Evolutionary conservation across 2,329 filamentous ascomycete species (phyloP), one percentile per base, ranked within the genome.

Genomic region (Nemania sp.): DNA sequence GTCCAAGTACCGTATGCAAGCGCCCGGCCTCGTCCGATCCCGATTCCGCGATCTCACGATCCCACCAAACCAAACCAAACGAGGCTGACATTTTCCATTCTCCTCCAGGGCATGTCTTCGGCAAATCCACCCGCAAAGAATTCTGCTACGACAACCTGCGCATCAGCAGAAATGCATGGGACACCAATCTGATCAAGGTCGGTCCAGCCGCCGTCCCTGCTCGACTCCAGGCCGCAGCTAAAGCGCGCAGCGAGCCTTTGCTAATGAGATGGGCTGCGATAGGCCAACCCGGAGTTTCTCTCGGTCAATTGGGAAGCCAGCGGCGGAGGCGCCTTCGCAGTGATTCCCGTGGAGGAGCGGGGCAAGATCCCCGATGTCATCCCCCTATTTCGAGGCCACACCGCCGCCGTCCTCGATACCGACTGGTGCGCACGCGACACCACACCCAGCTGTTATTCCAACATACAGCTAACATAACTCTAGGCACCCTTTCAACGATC

Each of bases 281-380:
- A 95, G 91, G 94, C 86, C 72, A 99, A 99, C 74, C 92, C 94
- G 44, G 87, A 96, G 74, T 97, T 94, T 73, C 82, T 99, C 65
- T 88, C 94, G 5, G 92, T 99, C 77, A 99, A 99, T 81, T 99
- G 94, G 94, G 93, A 99, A 76, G 82, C 94, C 33, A 90, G 91
- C 71, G 94, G 94, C 60, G 94, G 94, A 68, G 94, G 94, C 70
- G 93, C 94, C 65, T 97, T 99, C 70, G 94, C 94, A 50, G 93
- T 99, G 64, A 91, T 99, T 64, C 94, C 94, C 56, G 75, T 96
- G 66, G 83, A 86, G 64, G 93, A 99, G 80, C 87, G 83, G 66
- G 94, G 94, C 61, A 92, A 94, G 75, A 76, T 95, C 49, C 94
- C 94, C 44, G 94, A 97, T 71, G 86, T 90, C 68, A 89, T 99